Evolutionary conservation across 1,284 basidiomycete genomes (phyloP).

Genomic region (Boletus semigastroideus): DNA sequence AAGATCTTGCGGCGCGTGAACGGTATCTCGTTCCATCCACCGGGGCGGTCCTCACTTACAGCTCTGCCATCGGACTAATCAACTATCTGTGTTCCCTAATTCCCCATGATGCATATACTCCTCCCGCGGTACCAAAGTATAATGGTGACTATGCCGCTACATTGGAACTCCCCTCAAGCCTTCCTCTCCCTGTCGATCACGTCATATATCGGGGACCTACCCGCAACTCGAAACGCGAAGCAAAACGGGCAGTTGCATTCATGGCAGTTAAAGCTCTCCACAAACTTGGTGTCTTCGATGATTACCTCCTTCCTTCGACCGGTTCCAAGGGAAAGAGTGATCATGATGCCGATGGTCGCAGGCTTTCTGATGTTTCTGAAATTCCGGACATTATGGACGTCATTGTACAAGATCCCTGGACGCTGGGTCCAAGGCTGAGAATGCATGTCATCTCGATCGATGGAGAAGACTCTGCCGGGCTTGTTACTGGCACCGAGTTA

Average conservation of each 20-base stretch:
- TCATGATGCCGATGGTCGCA: constrained; percentile 51
- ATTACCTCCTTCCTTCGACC: constrained; percentile 68
- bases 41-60: constrained; percentile 75
- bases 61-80: constrained; percentile 67
- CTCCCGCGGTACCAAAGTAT: constrained; percentile 58
- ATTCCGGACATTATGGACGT: constrained; percentile 57
- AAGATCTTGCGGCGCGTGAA: constrained; percentile 63
- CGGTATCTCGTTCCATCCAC: constrained; percentile 69
- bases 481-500: constrained; percentile 61
- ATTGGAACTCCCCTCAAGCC: constrained; percentile 63
- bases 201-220: constrained; percentile 56
- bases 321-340: constrained; percentile 44
- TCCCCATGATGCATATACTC: constrained; percentile 69
- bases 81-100: constrained; percentile 73
- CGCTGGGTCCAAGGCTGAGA: constrained; percentile 52
- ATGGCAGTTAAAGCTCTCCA: constrained; percentile 67
- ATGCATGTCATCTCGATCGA: constrained; percentile 59
- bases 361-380: constrained; percentile 40
- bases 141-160: constrained; percentile 55
- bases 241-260: constrained; percentile 79
- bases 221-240: constrained; percentile 70
- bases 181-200: constrained; percentile 58
- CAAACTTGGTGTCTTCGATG: constrained; percentile 72
- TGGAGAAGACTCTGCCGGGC: constrained; percentile 47
- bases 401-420: constrained; percentile 63